Evolutionary conservation across 1,284 basidiomycete genomes (phyloP), one percentile per base, ranked within the genome.

Genomic region (Leccinum colubrinum): DNA sequence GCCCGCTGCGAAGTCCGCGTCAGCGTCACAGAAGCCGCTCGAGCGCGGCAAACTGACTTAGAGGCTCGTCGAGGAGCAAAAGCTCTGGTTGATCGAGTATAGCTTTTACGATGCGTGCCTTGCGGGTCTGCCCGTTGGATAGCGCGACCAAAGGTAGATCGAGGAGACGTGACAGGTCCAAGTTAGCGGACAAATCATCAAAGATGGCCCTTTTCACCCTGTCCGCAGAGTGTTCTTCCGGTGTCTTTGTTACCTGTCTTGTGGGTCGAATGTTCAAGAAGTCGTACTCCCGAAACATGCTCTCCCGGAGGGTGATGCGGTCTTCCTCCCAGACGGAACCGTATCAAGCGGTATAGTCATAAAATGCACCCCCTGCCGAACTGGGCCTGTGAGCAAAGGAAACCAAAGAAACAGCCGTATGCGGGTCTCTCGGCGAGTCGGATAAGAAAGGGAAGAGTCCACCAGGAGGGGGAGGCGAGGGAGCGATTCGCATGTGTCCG

Each of bases 301-400:
- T 87, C 65, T 93, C 79, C 7, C 86, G 78, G 4, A 94, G 78
- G 0, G 93, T 95, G 59, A 85, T 72, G 39, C 83, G 81, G 71
- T 96, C 93, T 70, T 90, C 91, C 43, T 96, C 94, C 17, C 90
- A 81, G 43, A 95, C 82, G 0, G 91, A 88, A 22, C 93, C 94
- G 71, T 96, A 98, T 3, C 94, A 86, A 1, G 94, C 93, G 0
- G 93, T 93, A 71, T 91, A 97, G 76, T 97, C 95, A 64, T 91
- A 91, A 75, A 97, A 98, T n/a, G 83, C 91, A 6, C 89, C 82
- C 0, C 86, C 83, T 0, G 82, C 76, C 0, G 82, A 78, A 51
- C 78, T 80, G 3, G 80, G 78, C 48, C 87, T 82, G 62, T 91
- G 86, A 0, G 87, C 83, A 69, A 95, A 95, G 0, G 90, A 89